Base-by-base conservation (phyloP, 768 basidiomycete genomes). In the Sistotremastrum niveocremeum region DNA sequence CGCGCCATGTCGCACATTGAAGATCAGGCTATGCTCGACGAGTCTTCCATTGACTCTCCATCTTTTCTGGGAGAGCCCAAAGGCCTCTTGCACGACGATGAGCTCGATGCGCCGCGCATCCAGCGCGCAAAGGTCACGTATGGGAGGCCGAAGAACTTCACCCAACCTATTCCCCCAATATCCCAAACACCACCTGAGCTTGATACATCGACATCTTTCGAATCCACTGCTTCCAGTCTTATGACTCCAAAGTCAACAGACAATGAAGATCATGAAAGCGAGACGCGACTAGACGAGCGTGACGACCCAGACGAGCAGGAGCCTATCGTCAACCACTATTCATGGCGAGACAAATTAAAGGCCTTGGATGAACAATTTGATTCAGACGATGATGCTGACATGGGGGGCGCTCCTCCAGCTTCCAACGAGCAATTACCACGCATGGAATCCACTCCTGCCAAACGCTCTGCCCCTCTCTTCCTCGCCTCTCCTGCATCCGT, bases 51-150 rank as follows among this genome's bases (percentile, higher is more conserved):
- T 20, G 20, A 20, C 20, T 20, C 20, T 20, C 20, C 20, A 20
- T 20, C 20, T 20, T 20, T 20, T 20, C 20, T 20, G 20, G 20
- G 20, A 20, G 20, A 20, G 20, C 20, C 20, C 20, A 20, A 20
- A 20, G 20, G 20, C 20, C 20, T 20, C 20, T 20, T 20, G 20
- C 20, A 20, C 20, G 20, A 20, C 20, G 20, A 20, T 20, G 20
- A 20, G 20, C 20, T 20, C 20, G 20, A 20, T 20, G 20, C 2
- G 20, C 20, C 20, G 20, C 20, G 20, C 20, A 20, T 20, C 31
- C 35, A 35, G 41, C 47, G 47, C 43, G 47, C 45, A 34, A 37
- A 5, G 6, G 31, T 36, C 31, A 48, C 47, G 20, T 48, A 48
- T 48, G 47, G 47, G 29, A 44, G 34, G 39, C 47, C 43, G 7